Conservation (phyloP, 164 flowering plant species). For the Warburgia ugandensis region DNA sequence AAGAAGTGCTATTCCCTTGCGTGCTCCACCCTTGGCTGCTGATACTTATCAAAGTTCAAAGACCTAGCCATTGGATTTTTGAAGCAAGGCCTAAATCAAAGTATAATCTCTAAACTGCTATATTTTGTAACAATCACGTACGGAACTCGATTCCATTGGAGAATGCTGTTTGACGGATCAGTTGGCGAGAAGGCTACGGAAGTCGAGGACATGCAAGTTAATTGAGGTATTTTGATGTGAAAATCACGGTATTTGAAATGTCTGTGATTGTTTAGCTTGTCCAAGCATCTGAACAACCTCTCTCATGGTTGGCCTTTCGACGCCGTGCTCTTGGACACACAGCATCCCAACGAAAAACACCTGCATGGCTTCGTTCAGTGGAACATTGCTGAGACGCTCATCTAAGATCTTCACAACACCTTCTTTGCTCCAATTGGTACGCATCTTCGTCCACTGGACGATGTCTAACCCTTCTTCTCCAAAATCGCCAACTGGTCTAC, state of each 20-base stretch:
- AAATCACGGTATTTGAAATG: conserved; percentile 8
- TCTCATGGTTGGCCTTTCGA: conserved; percentile 75
- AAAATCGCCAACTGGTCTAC: conserved; percentile 64
- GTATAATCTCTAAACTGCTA: no score
- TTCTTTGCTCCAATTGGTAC: conserved; percentile 43
- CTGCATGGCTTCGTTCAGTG: conserved; percentile 50
- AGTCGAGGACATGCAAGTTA: no score
- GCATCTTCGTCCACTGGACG: conserved; percentile 55
- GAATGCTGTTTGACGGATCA: no score
- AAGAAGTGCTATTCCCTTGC: no score
- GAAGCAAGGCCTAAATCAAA: no score
- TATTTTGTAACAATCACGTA: no score
- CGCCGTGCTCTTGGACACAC: conserved; percentile 54
- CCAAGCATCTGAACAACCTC: conserved; percentile 72
- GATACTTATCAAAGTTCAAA: no score
- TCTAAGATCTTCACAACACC: conserved; percentile 48
- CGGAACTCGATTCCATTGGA: no score
- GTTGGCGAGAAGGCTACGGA: no score
- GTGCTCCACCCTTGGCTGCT: no score
- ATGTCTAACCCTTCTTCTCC: conserved; percentile 71
- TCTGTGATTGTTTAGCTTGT: conserved; percentile 34
- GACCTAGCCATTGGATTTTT: no score
- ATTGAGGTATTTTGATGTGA: no score
- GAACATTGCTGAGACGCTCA: conserved; percentile 29
- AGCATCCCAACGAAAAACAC: conserved; percentile 60